A percentile compares a stretch with the other conserved stretches of the same genome.
These are phyloP conservation scores for Synchytrium microbalum DNA, from an alignment of 371 early-diverging fungal species.

Conservation along the genomic window DNA sequence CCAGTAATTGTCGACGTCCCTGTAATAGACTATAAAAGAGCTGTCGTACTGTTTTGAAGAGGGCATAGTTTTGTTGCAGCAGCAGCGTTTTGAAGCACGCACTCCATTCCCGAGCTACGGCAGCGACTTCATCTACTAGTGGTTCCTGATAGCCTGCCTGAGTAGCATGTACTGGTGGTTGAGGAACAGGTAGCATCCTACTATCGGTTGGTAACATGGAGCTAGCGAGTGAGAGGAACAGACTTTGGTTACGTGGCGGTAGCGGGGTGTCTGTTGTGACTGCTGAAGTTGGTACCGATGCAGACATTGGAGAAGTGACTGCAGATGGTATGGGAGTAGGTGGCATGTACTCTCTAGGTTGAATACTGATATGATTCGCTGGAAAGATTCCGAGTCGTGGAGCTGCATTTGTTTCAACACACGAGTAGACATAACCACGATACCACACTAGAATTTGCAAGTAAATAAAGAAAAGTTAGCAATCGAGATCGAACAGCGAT, in stretches of 20 bases:
- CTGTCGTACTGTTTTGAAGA: slow-evolving; percentile 46
- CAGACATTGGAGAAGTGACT: no score
- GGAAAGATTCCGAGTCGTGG: slow-evolving; percentile 56
- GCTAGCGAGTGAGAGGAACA: slow-evolving; percentile 12
- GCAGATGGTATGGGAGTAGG: no score
- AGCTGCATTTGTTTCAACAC: slow-evolving; percentile 22
- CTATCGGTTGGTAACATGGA: slow-evolving; percentile 1
- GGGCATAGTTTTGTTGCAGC: slow-evolving; percentile 42
- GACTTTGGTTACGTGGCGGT: slow-evolving; percentile 7
- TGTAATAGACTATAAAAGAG: slow-evolving; percentile 54
- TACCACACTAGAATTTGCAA: no score
- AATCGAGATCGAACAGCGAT: no score
- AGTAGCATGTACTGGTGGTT: slow-evolving; percentile 35
- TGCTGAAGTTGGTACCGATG: no score
- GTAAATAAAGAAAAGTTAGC: no score
- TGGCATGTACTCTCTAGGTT: no score
- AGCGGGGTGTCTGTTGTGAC: no score
- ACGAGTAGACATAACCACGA: slow-evolving; percentile 54
- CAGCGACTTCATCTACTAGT: slow-evolving; percentile 60
- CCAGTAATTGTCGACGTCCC: slow-evolving; percentile 58
- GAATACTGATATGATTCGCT: slow-evolving; percentile 47
- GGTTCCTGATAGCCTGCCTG: slow-evolving; percentile 51
- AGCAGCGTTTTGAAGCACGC: slow-evolving; percentile 45
- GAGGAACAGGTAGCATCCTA: slow-evolving; percentile 18
- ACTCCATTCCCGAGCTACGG: slow-evolving; percentile 60